These are phyloP conservation scores for Aspergillus aculeatus DNA, from an alignment of 2,329 filamentous ascomycete genomes.

Conservation along the genomic window DNA sequence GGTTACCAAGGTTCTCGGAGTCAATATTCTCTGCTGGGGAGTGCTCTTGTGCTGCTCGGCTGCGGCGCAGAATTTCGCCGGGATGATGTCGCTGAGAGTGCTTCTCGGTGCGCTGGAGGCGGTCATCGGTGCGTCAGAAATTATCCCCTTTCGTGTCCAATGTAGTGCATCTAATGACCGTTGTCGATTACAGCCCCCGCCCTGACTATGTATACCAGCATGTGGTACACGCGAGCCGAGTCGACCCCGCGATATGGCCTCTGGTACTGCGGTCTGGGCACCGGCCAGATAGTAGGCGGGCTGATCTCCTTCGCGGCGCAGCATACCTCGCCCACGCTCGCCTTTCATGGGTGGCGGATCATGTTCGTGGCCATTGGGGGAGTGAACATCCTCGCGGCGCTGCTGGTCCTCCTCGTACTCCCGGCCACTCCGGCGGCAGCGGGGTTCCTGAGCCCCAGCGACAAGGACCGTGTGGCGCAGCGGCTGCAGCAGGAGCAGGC, in stretches of 20 bases:
- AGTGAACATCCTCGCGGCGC: constrained; percentile 22
- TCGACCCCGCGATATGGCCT: constrained; percentile 28
- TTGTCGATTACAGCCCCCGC: constrained; percentile 19
- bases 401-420: constrained; percentile 24
- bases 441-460: constrained; percentile 21
- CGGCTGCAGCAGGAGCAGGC: constrained; percentile 22
- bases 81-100: constrained; percentile 53
- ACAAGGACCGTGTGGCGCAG: constrained; percentile 19
- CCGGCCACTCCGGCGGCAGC: constrained; percentile 22
- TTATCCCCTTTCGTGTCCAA: no score
- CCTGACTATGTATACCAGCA: constrained; percentile 28
- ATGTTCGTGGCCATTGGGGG: constrained; percentile 31
- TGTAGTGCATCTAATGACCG: not conserved
- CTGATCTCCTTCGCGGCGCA: constrained; percentile 31
- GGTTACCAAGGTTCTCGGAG: constrained; percentile 60
- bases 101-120: constrained; percentile 57
- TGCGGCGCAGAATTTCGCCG: constrained; percentile 53
- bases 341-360: constrained; percentile 27
- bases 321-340: constrained; percentile 20
- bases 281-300: constrained; percentile 30
- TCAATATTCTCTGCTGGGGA: constrained; percentile 61
- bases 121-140: constrained; percentile 21
- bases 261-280: constrained; percentile 31
- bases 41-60: constrained; percentile 41
- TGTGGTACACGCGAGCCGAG: constrained; percentile 30